These are phyloP conservation scores for Aspergillus sclerotialis DNA, from an alignment of 2,329 filamentous ascomycete species.

Conservation along the genomic window DNA sequence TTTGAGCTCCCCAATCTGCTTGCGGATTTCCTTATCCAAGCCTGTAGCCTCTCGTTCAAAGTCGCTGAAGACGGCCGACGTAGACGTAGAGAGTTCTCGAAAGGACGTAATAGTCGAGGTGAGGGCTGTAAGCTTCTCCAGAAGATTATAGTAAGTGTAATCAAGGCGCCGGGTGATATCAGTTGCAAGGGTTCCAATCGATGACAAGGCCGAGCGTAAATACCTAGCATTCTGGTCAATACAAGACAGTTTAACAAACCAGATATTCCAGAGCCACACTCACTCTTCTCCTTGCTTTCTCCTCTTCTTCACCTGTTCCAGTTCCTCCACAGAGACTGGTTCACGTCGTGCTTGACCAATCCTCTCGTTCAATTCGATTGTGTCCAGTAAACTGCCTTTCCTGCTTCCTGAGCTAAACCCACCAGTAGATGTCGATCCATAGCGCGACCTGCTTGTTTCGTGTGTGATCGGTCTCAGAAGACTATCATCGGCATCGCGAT, in stretches of 20 bases:
- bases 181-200: conserved; percentile 32
- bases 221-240: conserved; percentile 12
- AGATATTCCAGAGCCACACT: conserved; percentile 35
- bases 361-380: conserved; percentile 17
- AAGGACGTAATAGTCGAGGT: conserved; percentile 35
- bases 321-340: conserved; percentile 26
- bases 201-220: conserved; percentile 27
- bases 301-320: conserved; percentile 41
- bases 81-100: conserved; percentile 33
- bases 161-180: conserved; percentile 41
- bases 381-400: conserved; percentile 22
- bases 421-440: conserved; percentile 27
- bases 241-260: background rate
- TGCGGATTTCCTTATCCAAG: conserved; percentile 31
- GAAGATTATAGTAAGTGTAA: conserved; percentile 42
- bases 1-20: conserved; percentile 30
- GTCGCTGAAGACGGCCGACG: conserved; percentile 26
- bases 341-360: conserved; percentile 23
- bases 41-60: conserved; percentile 30
- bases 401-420: conserved; percentile 17
- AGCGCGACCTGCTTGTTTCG: conserved; percentile 25
- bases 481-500: conserved; percentile 23
- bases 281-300: conserved; percentile 76
- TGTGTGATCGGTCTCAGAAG: conserved; percentile 22
- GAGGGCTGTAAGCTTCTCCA: conserved; percentile 37